phyloP scores from a whole-genome alignment of 2,329 filamentous ascomycete species.

The Claviceps sp. region DNA sequence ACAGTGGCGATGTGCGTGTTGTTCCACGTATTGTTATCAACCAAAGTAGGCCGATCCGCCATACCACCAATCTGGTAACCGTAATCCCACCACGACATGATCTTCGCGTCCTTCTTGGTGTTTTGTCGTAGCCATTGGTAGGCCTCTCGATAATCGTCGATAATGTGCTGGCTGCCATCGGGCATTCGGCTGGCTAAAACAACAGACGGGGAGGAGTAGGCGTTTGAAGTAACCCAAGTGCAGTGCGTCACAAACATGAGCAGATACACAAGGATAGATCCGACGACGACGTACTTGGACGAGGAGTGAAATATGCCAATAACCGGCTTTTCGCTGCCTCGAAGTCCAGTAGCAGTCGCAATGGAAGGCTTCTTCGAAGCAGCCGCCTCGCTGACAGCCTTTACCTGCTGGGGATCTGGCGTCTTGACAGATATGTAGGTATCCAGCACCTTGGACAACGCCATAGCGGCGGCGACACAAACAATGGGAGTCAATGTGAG shows the following conservation, averaged over 20 bases:
- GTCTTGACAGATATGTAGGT: conserved; percentile 60
- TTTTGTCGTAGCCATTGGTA: conserved; percentile 99
- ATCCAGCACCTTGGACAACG: conserved; percentile 77
- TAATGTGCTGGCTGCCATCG: conserved; percentile 94
- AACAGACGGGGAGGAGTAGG: conserved; percentile 95
- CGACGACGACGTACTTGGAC: conserved; percentile 69
- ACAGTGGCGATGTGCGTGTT: conserved; percentile 99
- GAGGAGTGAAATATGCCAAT: conserved; percentile 73
- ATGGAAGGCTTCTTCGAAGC: conserved; percentile 41
- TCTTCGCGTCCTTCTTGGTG: conserved; percentile 85
- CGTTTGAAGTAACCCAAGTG: conserved; percentile 98
- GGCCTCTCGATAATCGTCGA: conserved; percentile 97
- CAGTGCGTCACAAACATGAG: conserved; percentile 93
- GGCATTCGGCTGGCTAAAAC: conserved; percentile 85
- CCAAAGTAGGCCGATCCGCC: conserved; percentile 91
- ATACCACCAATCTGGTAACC: conserved; percentile 99
- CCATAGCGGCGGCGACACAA: conserved; percentile 84
- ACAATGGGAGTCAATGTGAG: conserved; percentile 92
- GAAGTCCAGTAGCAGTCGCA: conserved; percentile 35
- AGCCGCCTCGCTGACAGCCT: conserved; percentile 33
- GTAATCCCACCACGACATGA: conserved; percentile 99
- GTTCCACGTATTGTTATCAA: conserved; percentile 99
- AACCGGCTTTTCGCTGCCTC: conserved; percentile 56
- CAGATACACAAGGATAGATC: conserved; percentile 63
- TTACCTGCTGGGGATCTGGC: conserved; percentile 38